Percentiles rank a stretch among this genome's conserved stretches.
Evolutionary conservation across 768 basidiomycete species (phyloP).

Genomic region (Russula sp.): DNA sequence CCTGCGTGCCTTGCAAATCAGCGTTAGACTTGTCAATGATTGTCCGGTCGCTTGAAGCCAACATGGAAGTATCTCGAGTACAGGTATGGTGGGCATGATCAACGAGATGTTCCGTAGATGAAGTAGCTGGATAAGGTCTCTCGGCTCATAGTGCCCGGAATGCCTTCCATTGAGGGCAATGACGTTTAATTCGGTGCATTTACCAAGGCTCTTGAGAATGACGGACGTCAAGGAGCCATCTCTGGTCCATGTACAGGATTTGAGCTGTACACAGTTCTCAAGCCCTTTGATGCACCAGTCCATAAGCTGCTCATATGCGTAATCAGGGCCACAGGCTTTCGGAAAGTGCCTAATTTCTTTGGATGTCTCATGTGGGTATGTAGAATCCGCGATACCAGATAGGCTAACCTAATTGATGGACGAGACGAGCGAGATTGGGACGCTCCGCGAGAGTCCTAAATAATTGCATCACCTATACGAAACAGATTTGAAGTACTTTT

Average conservation of each 20-base stretch:
- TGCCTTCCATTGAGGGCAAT: conserved; percentile 70
- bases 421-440: conserved; percentile 51
- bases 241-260: conserved; percentile 71
- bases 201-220: conserved; percentile 48
- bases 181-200: conserved; percentile 40
- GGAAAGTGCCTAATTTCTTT: conserved; percentile 73
- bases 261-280: conserved; percentile 54
- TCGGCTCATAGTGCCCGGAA: conserved; percentile 48
- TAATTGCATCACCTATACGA: conserved; percentile 48
- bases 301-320: conserved; percentile 32
- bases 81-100: conserved; percentile 64
- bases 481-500: background rate
- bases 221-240: conserved; percentile 63
- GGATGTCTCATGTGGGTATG: background rate
- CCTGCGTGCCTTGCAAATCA: conserved; percentile 63
- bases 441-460: conserved; percentile 54
- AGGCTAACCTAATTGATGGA: conserved; percentile 52
- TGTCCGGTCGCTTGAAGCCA: conserved; percentile 46
- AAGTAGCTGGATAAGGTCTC: conserved; percentile 44
- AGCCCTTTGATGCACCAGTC: conserved; percentile 45
- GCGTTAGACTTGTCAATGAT: conserved; percentile 50
- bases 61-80: conserved; percentile 42
- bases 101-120: conserved; percentile 51
- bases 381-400: background rate
- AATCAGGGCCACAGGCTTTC: conserved; percentile 36